These are phyloP conservation scores for Rhododendron mucronatum DNA, from an alignment of 148 eudicot genomes.

Conservation along the genomic window DNA sequence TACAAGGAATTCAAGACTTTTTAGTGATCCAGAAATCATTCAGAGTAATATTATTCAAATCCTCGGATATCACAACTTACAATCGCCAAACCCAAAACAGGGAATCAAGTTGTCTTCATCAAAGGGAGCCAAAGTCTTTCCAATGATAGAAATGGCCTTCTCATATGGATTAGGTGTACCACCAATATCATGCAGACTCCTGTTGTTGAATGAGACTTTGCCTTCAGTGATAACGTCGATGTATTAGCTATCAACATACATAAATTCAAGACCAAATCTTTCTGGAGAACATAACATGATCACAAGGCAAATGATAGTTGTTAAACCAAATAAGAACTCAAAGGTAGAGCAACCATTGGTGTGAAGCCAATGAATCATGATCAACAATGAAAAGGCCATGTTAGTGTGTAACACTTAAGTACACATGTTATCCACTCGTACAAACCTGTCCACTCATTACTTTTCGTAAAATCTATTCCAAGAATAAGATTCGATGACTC, in stretches of 20 bases:
- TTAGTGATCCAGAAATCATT: neutral
- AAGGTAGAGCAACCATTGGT: neutral
- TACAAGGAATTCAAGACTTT: neutral
- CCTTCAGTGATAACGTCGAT: slow-evolving; percentile 22
- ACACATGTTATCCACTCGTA: neutral
- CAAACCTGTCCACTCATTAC: slow-evolving; percentile 50
- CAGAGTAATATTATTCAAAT: neutral
- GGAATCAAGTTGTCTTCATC: slow-evolving; percentile 48
- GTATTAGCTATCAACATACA: slow-evolving; percentile 10
- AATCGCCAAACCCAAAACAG: slow-evolving; percentile 50
- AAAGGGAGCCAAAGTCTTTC: slow-evolving; percentile 41
- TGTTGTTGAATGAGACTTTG: slow-evolving; percentile 36
- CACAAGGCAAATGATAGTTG: neutral
- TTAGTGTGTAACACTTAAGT: neutral
- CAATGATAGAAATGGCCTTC: slow-evolving; percentile 40
- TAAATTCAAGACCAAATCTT: neutral
- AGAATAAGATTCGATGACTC: slow-evolving; percentile 44
- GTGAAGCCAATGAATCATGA: neutral
- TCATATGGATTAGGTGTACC: slow-evolving; percentile 37
- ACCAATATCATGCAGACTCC: slow-evolving; percentile 39
- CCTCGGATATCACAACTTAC: slow-evolving; percentile 17
- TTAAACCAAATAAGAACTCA: neutral
- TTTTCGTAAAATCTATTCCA: slow-evolving; percentile 42
- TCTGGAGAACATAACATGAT: neutral
- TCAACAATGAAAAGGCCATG: neutral